Evolutionary conservation across 495 filamentous ascomycete genomes (phyloP).

Genomic region (Talaromyces thailandensis): DNA sequence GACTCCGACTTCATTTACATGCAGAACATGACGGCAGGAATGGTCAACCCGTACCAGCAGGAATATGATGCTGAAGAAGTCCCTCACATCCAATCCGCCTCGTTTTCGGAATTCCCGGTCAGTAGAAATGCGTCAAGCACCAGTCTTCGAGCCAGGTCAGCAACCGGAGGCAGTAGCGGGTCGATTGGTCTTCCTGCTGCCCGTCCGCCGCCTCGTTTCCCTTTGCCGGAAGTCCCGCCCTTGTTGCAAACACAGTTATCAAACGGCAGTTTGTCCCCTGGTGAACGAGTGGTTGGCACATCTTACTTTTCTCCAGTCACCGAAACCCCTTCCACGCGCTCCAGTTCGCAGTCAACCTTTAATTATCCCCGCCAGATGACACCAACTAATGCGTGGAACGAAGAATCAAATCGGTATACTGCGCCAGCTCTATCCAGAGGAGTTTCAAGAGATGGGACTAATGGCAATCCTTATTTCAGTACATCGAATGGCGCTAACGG

Average conservation of each 20-base stretch:
- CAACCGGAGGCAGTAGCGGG: constrained; percentile 59
- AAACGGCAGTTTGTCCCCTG: constrained; percentile 40
- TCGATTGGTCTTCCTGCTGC: constrained; percentile 32
- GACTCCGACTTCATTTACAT: constrained; percentile 77
- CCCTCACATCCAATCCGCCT: constrained; percentile 36
- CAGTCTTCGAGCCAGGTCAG: constrained; percentile 71
- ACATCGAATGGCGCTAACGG: constrained; percentile 39
- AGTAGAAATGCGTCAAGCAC: constrained; percentile 73
- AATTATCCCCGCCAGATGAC: constrained; percentile 70
- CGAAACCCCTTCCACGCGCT: constrained; percentile 80
- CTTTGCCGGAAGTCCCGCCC: constrained; percentile 52
- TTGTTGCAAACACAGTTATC: constrained; percentile 65
- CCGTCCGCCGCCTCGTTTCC: constrained; percentile 57
- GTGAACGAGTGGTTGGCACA: constrained; percentile 43
- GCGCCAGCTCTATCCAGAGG: constrained; percentile 76
- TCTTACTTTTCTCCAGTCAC: constrained; percentile 89
- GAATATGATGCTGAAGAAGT: constrained; percentile 76
- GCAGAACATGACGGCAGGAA: constrained; percentile 42
- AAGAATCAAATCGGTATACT: constrained; percentile 72
- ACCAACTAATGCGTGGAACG: constrained; percentile 47
- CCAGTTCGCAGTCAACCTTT: constrained; percentile 67
- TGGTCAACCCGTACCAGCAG: constrained; percentile 73
- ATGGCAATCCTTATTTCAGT: constrained; percentile 44
- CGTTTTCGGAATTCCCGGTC: constrained; percentile 45
- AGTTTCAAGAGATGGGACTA: constrained; percentile 67